Conservation (phyloP, 192 early-diverging fungal species). For the Umbelopsis isabellina region DNA sequence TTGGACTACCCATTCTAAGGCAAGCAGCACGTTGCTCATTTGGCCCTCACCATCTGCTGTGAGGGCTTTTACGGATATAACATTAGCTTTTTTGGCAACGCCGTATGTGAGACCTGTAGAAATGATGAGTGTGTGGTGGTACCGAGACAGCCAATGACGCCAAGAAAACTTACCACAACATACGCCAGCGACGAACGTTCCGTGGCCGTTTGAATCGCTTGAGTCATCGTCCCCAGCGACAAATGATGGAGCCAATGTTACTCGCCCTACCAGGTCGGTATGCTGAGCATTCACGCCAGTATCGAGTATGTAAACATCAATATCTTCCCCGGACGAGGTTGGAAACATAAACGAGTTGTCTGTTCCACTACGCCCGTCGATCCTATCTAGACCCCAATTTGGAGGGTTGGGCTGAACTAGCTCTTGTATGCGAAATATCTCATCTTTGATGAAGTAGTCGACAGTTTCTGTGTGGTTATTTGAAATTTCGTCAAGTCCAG, state of each 20-base stretch:
- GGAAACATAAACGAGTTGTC: conserved; percentile 30
- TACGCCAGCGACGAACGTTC: conserved; percentile 57
- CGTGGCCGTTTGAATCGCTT: conserved; percentile 53
- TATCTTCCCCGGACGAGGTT: conserved; percentile 31
- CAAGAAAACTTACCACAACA: conserved; percentile 39
- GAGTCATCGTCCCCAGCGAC: background rate
- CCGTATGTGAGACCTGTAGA: conserved; percentile 39
- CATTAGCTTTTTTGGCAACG: conserved; percentile 55
- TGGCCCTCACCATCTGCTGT: conserved; percentile 47
- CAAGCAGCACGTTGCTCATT: conserved; percentile 46
- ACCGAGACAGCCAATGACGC: background rate
- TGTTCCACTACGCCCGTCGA: conserved; percentile 30
- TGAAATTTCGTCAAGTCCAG: background rate
- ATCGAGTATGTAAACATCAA: conserved; percentile 67
- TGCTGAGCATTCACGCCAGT: conserved; percentile 54
- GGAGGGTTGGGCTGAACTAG: conserved; percentile 33
- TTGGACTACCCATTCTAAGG: conserved; percentile 48
- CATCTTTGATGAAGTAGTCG: conserved; percentile 40
- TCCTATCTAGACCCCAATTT: conserved; percentile 39
- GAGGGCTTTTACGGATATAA: conserved; percentile 55
- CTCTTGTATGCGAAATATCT: conserved; percentile 32
- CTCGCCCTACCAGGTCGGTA: conserved; percentile 47
- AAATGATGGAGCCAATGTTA: conserved; percentile 39
- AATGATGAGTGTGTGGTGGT: background rate
- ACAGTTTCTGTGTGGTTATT: conserved; percentile 17